phyloP scores from a whole-genome alignment of 73 alveolate species.

The Breviolum minutum region DNA sequence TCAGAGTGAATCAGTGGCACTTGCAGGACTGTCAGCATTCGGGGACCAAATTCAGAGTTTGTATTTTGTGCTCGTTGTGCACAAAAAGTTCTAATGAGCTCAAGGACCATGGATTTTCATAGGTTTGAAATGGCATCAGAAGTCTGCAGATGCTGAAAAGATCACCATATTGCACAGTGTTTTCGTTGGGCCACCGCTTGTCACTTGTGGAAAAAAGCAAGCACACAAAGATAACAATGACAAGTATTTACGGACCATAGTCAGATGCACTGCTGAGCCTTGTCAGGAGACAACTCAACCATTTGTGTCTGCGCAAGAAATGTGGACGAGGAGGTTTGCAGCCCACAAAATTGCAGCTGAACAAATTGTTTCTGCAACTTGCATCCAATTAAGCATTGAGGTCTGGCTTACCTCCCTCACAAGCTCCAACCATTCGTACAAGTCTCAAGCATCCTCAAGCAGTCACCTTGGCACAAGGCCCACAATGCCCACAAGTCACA shows the following conservation, averaged over 20 bases:
- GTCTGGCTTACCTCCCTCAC: neutral
- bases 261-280: neutral
- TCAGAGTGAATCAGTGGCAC: slow-evolving; percentile 11
- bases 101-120: too few species aligned
- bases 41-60: too few species aligned
- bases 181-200: neutral
- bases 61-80: too few species aligned
- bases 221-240: neutral
- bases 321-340: slow-evolving; percentile 18
- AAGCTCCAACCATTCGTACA: slow-evolving; percentile 11
- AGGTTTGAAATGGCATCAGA: too few species aligned
- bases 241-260: too few species aligned
- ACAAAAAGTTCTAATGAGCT: too few species aligned
- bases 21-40: neutral
- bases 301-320: slow-evolving; percentile 28
- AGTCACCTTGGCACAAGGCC: neutral
- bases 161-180: too few species aligned
- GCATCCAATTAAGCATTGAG: neutral
- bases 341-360: neutral
- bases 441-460: neutral
- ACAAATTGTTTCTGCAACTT: too few species aligned
- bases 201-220: neutral
- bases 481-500: neutral
- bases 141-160: too few species aligned
- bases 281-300: slow-evolving; percentile 2